A percentile compares a stretch with the other conserved stretches of the same genome.
phyloP scores from a whole-genome alignment of 306 rosid genomes.

The Vigna angularis region DNA sequence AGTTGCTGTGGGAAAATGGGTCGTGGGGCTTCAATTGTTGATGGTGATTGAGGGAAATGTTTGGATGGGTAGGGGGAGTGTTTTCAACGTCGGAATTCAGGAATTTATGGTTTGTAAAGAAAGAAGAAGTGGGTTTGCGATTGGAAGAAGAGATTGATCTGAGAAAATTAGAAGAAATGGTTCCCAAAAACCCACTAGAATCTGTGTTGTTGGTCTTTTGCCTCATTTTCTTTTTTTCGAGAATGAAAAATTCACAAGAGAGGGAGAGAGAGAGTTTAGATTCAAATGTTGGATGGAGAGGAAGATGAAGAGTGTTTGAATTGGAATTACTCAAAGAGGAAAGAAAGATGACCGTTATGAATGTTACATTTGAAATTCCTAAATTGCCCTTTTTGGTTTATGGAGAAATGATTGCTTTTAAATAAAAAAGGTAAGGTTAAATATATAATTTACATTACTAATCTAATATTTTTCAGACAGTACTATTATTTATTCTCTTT shows the following conservation, averaged over 20 bases:
- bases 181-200: slow-evolving; percentile 62
- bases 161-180: slow-evolving; percentile 70
- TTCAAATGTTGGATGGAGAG: slow-evolving; percentile 7
- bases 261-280: slow-evolving; percentile 32
- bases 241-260: slow-evolving; percentile 5
- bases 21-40: slow-evolving; percentile 42
- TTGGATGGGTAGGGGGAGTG: slow-evolving; percentile 71
- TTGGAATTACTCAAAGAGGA: not conserved
- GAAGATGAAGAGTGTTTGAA: slow-evolving; percentile 19
- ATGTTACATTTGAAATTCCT: not conserved
- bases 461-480: not conserved
- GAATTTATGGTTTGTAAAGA: slow-evolving; percentile 37
- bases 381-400: slow-evolving; percentile 10
- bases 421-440: too few relatives aligned
- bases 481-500: too few relatives aligned
- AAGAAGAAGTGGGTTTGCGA: slow-evolving; percentile 44
- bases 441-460: not conserved
- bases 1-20: slow-evolving; percentile 39
- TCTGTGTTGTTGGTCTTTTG: slow-evolving; percentile 46
- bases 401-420: not conserved
- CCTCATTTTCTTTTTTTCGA: slow-evolving; percentile 53
- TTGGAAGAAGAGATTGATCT: slow-evolving; percentile 70
- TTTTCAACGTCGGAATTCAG: slow-evolving; percentile 57
- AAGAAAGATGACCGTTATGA: slow-evolving; percentile 15
- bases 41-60: slow-evolving; percentile 50